phyloP scores from a whole-genome alignment of 2,329 filamentous ascomycete genomes.

The Cladosporium halotolerans region DNA sequence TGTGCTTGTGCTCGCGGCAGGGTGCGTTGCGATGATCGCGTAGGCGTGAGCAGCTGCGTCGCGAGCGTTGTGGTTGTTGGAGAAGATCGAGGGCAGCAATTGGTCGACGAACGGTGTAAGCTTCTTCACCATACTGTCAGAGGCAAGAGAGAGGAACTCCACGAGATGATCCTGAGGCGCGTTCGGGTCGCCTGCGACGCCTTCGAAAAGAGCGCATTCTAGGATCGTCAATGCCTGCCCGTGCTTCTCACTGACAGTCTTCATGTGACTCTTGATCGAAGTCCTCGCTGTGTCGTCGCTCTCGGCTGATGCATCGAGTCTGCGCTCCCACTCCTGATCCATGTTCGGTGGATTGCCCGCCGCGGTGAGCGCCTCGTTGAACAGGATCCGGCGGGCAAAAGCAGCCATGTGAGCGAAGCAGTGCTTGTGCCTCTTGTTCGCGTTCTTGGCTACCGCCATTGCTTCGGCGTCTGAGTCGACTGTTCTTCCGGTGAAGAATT shows the following conservation, averaged over 20 bases:
- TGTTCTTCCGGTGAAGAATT: conserved; percentile 37
- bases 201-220: conserved; percentile 41
- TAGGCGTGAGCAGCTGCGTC: conserved; percentile 62
- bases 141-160: conserved; percentile 49
- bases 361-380: conserved; percentile 48
- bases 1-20: conserved; percentile 33
- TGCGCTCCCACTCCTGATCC: conserved; percentile 78
- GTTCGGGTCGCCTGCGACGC: conserved; percentile 26
- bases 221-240: conserved; percentile 37
- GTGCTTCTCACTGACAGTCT: conserved; percentile 25
- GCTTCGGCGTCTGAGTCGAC: conserved; percentile 24
- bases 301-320: conserved; percentile 65
- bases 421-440: conserved; percentile 16
- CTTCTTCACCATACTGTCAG: conserved; percentile 47
- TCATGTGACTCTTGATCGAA: conserved; percentile 52
- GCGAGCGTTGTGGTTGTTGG: conserved; percentile 65
- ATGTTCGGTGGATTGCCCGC: conserved; percentile 37
- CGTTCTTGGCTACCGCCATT: conserved; percentile 17
- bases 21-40: conserved; percentile 69
- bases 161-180: conserved; percentile 32
- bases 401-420: conserved; percentile 24
- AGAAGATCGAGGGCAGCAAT: conserved; percentile 57
- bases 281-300: conserved; percentile 61
- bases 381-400: conserved; percentile 48
- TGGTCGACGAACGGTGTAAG: conserved; percentile 46